phyloP scores from a whole-genome alignment of 192 early-diverging fungal species.

The Gonapodya sp. region DNA sequence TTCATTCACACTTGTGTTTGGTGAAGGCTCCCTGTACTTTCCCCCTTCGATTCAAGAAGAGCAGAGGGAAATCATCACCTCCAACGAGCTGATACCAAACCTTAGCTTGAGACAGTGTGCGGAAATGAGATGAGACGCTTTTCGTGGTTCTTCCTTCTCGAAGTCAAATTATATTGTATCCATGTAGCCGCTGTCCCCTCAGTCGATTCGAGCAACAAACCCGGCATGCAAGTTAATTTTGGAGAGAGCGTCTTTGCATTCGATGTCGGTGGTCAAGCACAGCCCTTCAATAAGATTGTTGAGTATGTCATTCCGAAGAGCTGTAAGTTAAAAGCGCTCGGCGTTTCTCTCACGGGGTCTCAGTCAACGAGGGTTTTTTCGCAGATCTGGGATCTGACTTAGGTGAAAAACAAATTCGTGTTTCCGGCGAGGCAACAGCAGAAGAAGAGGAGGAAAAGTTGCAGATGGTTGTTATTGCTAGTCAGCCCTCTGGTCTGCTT shows the following conservation, averaged over 20 bases:
- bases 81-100: not conserved
- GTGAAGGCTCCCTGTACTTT: constrained; percentile 26
- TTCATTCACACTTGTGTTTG: constrained; percentile 26
- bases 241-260: constrained; percentile 28
- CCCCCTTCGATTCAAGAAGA: constrained; percentile 19
- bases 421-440: constrained; percentile 10
- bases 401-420: not conserved
- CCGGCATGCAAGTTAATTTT: constrained; percentile 35
- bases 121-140: constrained; percentile 14
- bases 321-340: constrained; percentile 18
- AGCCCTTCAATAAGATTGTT: constrained; percentile 18
- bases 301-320: not conserved
- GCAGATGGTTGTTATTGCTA: constrained; percentile 28
- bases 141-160: constrained; percentile 6
- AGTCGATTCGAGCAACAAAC: constrained; percentile 14
- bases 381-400: constrained; percentile 9
- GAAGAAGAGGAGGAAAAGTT: constrained; percentile 41
- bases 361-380: constrained; percentile 19
- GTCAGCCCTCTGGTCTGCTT: not conserved
- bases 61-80: constrained; percentile 19
- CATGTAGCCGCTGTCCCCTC: not conserved
- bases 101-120: constrained; percentile 21
- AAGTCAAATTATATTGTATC: constrained; percentile 2
- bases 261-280: constrained; percentile 15
- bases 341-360: constrained; percentile 13